Evolutionary conservation across 768 basidiomycete genomes (phyloP).

Genomic region (Chlorophyllum brunneum): DNA sequence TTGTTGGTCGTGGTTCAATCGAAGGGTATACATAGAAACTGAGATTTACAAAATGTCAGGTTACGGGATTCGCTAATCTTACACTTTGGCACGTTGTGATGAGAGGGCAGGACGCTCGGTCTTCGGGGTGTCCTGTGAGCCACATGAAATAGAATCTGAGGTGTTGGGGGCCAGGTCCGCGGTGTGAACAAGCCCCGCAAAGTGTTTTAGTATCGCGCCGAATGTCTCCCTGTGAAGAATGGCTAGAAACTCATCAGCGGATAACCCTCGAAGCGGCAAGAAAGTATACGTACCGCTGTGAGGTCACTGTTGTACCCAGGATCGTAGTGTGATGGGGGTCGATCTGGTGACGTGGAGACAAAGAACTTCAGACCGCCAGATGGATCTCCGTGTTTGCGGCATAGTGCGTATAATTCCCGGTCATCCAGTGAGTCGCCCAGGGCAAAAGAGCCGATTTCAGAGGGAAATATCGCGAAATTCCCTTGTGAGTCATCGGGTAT

Average conservation of each 20-base stretch:
- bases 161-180: background rate
- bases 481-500: constrained; percentile 38
- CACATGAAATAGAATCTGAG: background rate
- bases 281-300: constrained; percentile 2
- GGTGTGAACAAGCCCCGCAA: no score
- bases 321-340: constrained; percentile 27
- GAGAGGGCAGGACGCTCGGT: background rate
- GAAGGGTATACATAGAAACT: constrained; percentile 11
- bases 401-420: constrained; percentile 35
- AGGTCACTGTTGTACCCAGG: constrained; percentile 16
- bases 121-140: background rate
- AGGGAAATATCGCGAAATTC: constrained; percentile 41
- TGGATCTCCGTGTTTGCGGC: constrained; percentile 40
- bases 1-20: constrained; percentile 7
- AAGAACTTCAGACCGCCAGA: constrained; percentile 50
- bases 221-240: constrained; percentile 1
- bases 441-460: constrained; percentile 43
- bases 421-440: constrained; percentile 39
- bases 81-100: constrained; percentile 10
- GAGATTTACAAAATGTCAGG: constrained; percentile 11
- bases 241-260: background rate
- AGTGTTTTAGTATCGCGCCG: background rate
- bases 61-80: constrained; percentile 11
- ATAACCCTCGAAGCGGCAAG: background rate
- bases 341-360: constrained; percentile 42